Base-by-base conservation (phyloP, 108 stramenopile species). In the Pelagomonas calceolata region DNA sequence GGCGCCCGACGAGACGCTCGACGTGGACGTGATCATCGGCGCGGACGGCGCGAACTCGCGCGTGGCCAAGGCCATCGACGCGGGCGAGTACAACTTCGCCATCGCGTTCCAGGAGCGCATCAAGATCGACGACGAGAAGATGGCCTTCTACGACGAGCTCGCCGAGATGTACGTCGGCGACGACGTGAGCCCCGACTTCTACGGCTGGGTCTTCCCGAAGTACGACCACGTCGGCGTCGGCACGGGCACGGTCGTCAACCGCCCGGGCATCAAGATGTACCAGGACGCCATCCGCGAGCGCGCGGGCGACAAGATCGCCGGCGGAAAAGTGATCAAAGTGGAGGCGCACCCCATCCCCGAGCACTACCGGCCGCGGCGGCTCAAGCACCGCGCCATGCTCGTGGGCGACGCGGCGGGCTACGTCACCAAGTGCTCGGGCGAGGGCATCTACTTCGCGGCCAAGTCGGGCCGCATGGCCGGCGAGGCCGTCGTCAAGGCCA, bases 141-240 rank as follows among this genome's bases (percentile, higher is more conserved):
- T 97, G 95, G 78, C 75, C 12, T 97, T 97, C 77, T 97, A 97
- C 87, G 94, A 97, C 79, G 95, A 95, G 82, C 91, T 95, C 87
- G 92, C 94, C 18, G 92, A 95, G 82, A 95, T 95, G 92, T 97
- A 97, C 72, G 95, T 97, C n/a, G 95, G 95, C 35, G 95, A 97
- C 71, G 95, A 97, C 82, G 95, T 97, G 66, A 92, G 91, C 45
- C 95, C 95, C 36, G 95, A 97, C 79, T 97, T 97, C 78, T 97
- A 97, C 81, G 95, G 94, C 70, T 97, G 95, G 95, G 95, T 97
- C 67, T 97, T 97, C 89, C 95, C 95, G 81, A 97, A 97, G 84
- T 95, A 97, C 80, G 95, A 97, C 85, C 95, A 97, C 84, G 95
- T 97, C 51, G 95, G 94, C 71, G 95, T 97, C 72, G 95, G 95